Conservation (phyloP, 164 flowering plant genomes). For the Tinospora cordifolia region DNA sequence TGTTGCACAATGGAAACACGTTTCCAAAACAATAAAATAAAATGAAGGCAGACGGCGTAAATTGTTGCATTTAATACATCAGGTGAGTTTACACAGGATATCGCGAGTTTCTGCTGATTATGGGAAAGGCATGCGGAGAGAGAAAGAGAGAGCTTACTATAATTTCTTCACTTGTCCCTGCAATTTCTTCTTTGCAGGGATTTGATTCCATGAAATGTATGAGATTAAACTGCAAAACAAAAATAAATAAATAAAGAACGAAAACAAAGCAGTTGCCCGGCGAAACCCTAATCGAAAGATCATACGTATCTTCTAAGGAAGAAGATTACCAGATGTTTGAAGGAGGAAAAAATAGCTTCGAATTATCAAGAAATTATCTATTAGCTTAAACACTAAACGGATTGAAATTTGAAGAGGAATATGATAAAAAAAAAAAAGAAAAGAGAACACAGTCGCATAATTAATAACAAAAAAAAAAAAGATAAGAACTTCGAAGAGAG, state of each 20-base stretch:
- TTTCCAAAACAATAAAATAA: not conserved
- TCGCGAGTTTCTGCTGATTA: too few relatives aligned
- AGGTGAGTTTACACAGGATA: not conserved
- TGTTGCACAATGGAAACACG: not conserved
- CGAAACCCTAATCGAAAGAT: not conserved
- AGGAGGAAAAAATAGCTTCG: too few relatives aligned
- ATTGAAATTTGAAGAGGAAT: not conserved
- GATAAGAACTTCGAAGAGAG: not conserved
- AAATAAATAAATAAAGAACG: not conserved
- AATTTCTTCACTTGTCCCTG: not conserved
- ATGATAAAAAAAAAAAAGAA: not conserved
- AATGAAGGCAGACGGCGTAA: not conserved
- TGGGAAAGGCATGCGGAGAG: not conserved
- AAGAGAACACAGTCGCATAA: too few relatives aligned
- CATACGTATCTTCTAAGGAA: not conserved
- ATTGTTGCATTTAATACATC: not conserved
- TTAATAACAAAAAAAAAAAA: not conserved
- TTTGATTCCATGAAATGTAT: not conserved
- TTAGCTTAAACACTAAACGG: too few relatives aligned
- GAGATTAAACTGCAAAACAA: not conserved
- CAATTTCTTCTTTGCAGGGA: not conserved
- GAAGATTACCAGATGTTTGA: not conserved
- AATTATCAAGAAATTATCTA: too few relatives aligned
- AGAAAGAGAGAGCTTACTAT: slow-evolving; percentile 9
- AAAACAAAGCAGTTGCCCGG: not conserved